Percentiles rank a stretch among this genome's conserved stretches.
Evolutionary conservation across 202 grass and related monocot species (phyloP).

Genomic region (Musa balbisiana): DNA sequence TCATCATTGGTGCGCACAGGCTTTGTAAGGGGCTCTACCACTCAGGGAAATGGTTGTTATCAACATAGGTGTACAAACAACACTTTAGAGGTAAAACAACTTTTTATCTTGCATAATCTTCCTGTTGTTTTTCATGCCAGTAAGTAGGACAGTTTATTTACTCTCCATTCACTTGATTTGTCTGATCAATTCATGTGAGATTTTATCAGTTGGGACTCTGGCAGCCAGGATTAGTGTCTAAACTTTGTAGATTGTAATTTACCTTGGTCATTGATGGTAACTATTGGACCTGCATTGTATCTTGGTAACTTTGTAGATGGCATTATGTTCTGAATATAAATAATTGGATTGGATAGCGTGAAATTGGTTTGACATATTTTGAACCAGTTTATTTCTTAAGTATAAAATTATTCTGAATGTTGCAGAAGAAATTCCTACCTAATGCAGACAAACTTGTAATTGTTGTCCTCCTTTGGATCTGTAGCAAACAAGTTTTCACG

Average conservation of each 20-base stretch:
- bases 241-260: neutral
- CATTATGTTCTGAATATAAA: neutral
- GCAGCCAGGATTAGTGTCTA: neutral
- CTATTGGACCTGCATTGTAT: neutral
- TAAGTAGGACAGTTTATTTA: neutral
- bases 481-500: too few species aligned
- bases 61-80: slow-evolving; percentile 87
- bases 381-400: neutral
- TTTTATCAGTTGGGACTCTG: neutral
- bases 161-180: neutral
- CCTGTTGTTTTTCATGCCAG: neutral
- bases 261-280: neutral
- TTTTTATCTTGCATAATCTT: slow-evolving; percentile 9
- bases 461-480: neutral
- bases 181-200: neutral
- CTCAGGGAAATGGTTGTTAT: slow-evolving; percentile 98
- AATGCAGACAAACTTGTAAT: neutral
- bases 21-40: slow-evolving; percentile 93
- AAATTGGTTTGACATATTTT: neutral
- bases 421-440: neutral
- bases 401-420: neutral
- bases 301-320: neutral
- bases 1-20: slow-evolving; percentile 96
- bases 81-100: slow-evolving; percentile 51
- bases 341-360: neutral